Evolutionary conservation across 148 eudicot genomes (phyloP).

Genomic region (Beta vulgaris): DNA sequence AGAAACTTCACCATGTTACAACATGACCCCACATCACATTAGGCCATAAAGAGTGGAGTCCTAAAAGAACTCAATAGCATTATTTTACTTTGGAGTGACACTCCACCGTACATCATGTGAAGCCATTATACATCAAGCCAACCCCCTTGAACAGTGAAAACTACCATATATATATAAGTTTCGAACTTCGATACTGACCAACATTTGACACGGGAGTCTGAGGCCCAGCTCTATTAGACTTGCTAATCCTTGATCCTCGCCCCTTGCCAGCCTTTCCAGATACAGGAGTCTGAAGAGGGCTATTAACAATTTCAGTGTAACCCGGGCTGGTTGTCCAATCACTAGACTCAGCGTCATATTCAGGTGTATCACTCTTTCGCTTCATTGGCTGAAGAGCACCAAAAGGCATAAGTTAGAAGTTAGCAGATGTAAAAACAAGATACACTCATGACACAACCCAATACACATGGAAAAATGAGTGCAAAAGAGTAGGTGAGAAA

Average conservation of each 20-base stretch:
- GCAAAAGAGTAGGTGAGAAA: neutral
- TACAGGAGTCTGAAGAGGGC: constrained; percentile 70
- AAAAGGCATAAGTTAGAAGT: constrained; percentile 9
- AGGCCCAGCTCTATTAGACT: constrained; percentile 50
- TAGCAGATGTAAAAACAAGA: neutral
- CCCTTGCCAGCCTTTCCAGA: constrained; percentile 61
- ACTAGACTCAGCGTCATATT: constrained; percentile 45
- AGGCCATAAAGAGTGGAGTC: neutral
- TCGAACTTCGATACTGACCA: constrained; percentile 43
- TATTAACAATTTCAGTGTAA: constrained; percentile 41
- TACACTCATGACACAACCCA: neutral
- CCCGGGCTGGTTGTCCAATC: constrained; percentile 47
- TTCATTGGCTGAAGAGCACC: constrained; percentile 53
- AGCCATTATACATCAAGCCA: neutral
- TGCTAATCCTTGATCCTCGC: constrained; percentile 55
- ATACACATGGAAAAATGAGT: neutral
- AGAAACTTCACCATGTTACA: neutral
- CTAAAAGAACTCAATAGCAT: neutral
- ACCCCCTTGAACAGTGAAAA: neutral
- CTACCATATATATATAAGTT: neutral
- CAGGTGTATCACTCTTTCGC: constrained; percentile 60
- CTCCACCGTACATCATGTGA: neutral
- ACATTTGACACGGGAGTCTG: constrained; percentile 61
- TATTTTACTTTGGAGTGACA: neutral
- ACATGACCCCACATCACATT: neutral